These are phyloP conservation scores for Daldinia sp. DNA, from an alignment of 2,329 filamentous ascomycete species.

Conservation along the genomic window DNA sequence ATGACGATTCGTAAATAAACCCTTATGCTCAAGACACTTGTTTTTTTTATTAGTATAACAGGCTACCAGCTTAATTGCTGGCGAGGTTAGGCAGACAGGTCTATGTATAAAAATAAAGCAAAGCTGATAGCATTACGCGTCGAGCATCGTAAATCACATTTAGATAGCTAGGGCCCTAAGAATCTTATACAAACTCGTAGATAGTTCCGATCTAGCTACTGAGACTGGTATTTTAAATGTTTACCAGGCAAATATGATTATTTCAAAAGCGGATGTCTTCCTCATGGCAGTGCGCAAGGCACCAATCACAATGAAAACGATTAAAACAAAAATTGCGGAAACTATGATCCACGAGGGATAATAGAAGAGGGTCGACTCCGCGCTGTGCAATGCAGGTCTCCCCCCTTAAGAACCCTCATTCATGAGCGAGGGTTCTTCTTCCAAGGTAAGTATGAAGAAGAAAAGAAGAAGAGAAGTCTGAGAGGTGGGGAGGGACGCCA, in stretches of 20 bases:
- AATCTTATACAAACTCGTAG: no score
- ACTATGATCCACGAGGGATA: slow-evolving; percentile 52
- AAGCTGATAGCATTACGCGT: no score
- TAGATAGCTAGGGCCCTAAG: no score
- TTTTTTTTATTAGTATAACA: neutral
- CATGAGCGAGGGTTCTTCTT: slow-evolving; percentile 47
- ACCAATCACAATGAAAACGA: slow-evolving; percentile 33
- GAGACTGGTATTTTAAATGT: no score
- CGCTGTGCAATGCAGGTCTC: slow-evolving; percentile 70
- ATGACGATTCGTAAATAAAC: neutral
- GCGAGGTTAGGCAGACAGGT: no score
- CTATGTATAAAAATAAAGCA: no score
- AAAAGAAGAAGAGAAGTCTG: slow-evolving; percentile 33
- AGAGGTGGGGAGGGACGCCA: neutral
- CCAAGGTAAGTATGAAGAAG: slow-evolving; percentile 55
- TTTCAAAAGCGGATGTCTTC: slow-evolving; percentile 9
- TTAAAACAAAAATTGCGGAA: slow-evolving; percentile 53
- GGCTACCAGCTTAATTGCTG: no score
- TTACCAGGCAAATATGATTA: no score
- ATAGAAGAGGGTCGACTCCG: slow-evolving; percentile 58
- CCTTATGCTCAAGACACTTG: neutral
- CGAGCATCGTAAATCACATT: no score
- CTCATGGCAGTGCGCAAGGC: slow-evolving; percentile 29
- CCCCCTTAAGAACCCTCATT: slow-evolving; percentile 45
- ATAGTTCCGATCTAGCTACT: no score